Evolutionary conservation across 2,329 filamentous ascomycete species (phyloP), one percentile per base, ranked within the genome.

Genomic region (Myriosclerotinia duriaeana): DNA sequence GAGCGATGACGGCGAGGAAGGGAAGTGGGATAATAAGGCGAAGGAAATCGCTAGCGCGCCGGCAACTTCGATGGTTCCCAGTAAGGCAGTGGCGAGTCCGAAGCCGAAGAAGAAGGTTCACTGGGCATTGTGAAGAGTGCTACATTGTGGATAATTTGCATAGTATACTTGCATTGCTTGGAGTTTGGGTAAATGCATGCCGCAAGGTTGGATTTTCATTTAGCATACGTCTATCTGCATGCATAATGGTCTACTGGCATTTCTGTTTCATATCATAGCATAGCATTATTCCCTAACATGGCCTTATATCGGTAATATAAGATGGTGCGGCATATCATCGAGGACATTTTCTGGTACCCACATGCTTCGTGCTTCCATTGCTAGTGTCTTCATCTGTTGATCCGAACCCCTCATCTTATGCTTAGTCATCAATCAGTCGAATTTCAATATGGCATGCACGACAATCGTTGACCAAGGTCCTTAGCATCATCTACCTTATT

Each of bases 91-190:
- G 40, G 66, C 59, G 59, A 71, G 67, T 48, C 53, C 64, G 59
- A 75, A 72, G 63, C 54, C 65, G 53, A 76, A 75, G 72, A 76
- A 76, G 71, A 72, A 68, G 56, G 74, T 76, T 54, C 74, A 76
- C 67, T 76, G 74, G 74, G 72, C 71, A 9, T 36, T 71, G 38
- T 75, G 54, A 73, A 30, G 8, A 11, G 42, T 22, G 36, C 12
- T 58, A 71, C 71, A 8, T 44, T 70, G 48, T 75, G 56, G 71
- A 46, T 44, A 50, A 14, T 42, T 53, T 62, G 53, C 46, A n/a
- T 61, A 48, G 6, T n/a, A 60, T 40, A 66, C 42, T 69, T 65
- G 68, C 68, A 69, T 68, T 69, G 68, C 56, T 54, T 59, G 68
- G 66, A 69, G 68, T 68, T 66, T 59, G 38, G 58, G 50, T 50